phyloP scores from a whole-genome alignment of 2,329 filamentous ascomycete genomes.

The Stagonosporopsis vannaccii region DNA sequence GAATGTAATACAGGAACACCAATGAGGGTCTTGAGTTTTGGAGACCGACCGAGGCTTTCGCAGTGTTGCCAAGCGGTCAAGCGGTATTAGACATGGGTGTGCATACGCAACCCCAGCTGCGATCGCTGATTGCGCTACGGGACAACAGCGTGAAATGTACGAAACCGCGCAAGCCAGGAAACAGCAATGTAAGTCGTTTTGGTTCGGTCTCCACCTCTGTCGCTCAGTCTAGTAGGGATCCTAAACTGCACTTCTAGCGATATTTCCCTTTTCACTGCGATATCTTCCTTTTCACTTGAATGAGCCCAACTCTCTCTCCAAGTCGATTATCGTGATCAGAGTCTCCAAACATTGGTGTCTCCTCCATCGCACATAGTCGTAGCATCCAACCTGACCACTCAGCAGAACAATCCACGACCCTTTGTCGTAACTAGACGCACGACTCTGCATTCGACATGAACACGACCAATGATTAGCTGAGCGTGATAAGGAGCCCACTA shows the following conservation, averaged over 20 bases:
- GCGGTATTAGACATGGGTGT: slow-evolving; percentile 4
- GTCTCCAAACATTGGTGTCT: too few species aligned
- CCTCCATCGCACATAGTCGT: neutral
- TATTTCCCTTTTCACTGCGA: too few species aligned
- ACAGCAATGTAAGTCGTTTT: neutral
- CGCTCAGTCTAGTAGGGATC: neutral
- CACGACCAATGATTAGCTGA: neutral
- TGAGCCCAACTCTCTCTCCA: neutral
- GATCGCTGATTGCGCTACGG: neutral
- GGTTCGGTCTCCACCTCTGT: neutral
- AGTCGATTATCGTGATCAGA: neutral
- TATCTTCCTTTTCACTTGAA: neutral
- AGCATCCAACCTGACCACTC: neutral
- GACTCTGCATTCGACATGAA: neutral
- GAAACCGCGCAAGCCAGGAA: neutral
- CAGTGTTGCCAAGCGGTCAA: slow-evolving; percentile 7
- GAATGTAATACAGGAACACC: neutral
- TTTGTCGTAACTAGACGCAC: neutral
- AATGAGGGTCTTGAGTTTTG: neutral
- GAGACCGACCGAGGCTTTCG: slow-evolving; percentile 5
- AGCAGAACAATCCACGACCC: neutral
- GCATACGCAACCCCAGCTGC: slow-evolving; percentile 6
- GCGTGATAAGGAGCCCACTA: neutral
- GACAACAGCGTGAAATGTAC: neutral
- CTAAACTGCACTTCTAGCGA: neutral